Conservation (phyloP, 495 filamentous ascomycete species). For the Pseudoneurospora amorphoporcata region DNA sequence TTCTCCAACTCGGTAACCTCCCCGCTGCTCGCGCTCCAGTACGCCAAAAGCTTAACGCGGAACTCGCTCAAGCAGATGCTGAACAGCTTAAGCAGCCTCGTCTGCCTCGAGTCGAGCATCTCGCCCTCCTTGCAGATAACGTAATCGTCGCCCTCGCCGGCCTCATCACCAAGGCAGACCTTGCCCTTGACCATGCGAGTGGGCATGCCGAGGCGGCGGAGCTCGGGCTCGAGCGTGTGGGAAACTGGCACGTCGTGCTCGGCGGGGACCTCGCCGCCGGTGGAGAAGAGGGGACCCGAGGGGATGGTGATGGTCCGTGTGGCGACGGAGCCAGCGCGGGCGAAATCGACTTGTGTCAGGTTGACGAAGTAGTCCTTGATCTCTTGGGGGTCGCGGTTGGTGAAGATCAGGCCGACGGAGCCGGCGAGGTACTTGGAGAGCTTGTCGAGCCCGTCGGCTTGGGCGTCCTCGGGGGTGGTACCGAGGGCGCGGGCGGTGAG, state of each 20-base stretch:
- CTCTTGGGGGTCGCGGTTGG: constrained; percentile 52
- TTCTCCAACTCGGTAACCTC: constrained; percentile 48
- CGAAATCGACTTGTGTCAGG: constrained; percentile 68
- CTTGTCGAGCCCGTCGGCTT: constrained; percentile 58
- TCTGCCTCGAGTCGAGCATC: constrained; percentile 77
- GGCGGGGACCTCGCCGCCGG: constrained; percentile 62
- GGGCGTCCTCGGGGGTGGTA: constrained; percentile 58
- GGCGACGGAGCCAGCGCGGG: constrained; percentile 71
- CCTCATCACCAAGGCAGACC: constrained; percentile 65
- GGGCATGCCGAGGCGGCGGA: constrained; percentile 79
- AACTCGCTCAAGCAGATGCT: constrained; percentile 84
- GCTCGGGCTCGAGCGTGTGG: constrained; percentile 77
- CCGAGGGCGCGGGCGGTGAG: constrained; percentile 93
- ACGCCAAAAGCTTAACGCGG: constrained; percentile 63
- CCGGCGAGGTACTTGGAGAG: constrained; percentile 66
- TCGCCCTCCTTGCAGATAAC: constrained; percentile 74
- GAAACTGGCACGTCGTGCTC: constrained; percentile 78
- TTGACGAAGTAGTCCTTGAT: constrained; percentile 58
- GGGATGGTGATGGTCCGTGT: constrained; percentile 68
- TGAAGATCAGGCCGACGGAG: constrained; percentile 85
- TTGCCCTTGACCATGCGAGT: constrained; percentile 80
- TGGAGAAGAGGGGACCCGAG: constrained; percentile 62
- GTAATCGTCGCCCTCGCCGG: constrained; percentile 43
- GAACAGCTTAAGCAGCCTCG: constrained; percentile 87
- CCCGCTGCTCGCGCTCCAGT: constrained; percentile 52